A percentile compares a stretch with the other conserved stretches of the same genome.
Evolutionary conservation across 805 yeast species (phyloP).

Genomic region (Candida nemodendra): DNA sequence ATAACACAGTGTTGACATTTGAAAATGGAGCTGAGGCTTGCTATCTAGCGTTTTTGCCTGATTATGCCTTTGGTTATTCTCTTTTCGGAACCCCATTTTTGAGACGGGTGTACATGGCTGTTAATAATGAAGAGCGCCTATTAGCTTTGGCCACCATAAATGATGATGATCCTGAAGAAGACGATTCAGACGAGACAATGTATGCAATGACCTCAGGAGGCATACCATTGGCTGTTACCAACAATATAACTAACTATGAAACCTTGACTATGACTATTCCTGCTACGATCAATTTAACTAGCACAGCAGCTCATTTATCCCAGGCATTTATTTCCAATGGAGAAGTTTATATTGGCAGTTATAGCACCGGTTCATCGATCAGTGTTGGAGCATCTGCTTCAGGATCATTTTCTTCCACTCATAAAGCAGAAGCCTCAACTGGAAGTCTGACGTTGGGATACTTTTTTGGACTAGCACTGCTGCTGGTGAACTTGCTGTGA

Average conservation of each 20-base stretch:
- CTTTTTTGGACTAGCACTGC: neutral
- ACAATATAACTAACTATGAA: conserved; percentile 22
- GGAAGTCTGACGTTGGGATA: neutral
- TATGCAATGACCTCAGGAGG: conserved; percentile 27
- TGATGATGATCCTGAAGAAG: neutral
- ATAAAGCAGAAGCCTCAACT: neutral
- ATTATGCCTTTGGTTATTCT: conserved; percentile 45
- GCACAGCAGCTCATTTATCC: conserved; percentile 12
- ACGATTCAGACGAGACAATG: conserved; percentile 4
- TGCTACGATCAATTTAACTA: conserved; percentile 13
- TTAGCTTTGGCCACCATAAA: conserved; percentile 55
- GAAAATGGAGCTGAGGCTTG: conserved; percentile 60
- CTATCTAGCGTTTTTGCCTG: conserved; percentile 49
- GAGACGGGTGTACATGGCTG: conserved; percentile 53
- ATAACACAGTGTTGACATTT: conserved; percentile 41
- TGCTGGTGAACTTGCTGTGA: neutral
- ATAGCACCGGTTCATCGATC: neutral
- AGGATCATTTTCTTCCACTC: neutral
- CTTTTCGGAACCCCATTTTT: conserved; percentile 61
- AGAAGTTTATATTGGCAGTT: conserved; percentile 24
- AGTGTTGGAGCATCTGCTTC: neutral
- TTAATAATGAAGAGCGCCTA: conserved; percentile 55
- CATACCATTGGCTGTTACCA: conserved; percentile 32
- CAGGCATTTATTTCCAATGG: conserved; percentile 30
- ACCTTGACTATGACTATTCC: conserved; percentile 29